phyloP scores from a whole-genome alignment of 805 yeast genomes.

The Phaffomyces thermotolerans region DNA sequence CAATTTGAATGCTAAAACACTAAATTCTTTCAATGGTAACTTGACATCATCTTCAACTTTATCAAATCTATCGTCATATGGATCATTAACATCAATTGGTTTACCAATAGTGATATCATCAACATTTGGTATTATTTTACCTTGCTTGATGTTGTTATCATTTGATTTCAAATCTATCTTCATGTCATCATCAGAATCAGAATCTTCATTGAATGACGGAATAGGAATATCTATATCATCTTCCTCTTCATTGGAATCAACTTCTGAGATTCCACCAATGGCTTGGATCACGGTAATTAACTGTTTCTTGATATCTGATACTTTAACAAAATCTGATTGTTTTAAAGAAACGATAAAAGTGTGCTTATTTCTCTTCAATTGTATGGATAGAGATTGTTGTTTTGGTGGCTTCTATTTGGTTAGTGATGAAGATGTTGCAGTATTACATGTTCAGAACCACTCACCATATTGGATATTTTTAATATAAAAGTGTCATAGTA shows the following conservation, averaged over 20 bases:
- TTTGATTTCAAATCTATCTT: background rate
- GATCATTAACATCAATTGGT: slow-evolving; percentile 15
- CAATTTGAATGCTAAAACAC: slow-evolving; percentile 16
- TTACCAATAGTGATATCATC: slow-evolving; percentile 14
- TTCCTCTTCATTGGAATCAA: slow-evolving; percentile 7
- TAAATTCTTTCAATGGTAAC: slow-evolving; percentile 10
- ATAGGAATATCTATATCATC: slow-evolving; percentile 31
- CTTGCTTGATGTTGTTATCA: background rate
- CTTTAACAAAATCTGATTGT: slow-evolving; percentile 11
- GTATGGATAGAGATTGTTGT: slow-evolving; percentile 6
- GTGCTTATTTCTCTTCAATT: slow-evolving; percentile 30
- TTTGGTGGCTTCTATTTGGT: slow-evolving; percentile 2
- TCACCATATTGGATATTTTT: slow-evolving; percentile 7
- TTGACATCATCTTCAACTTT: slow-evolving; percentile 10
- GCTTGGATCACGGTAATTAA: slow-evolving; percentile 34
- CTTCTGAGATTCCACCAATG: slow-evolving; percentile 37
- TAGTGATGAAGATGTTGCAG: background rate
- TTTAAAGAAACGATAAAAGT: slow-evolving; percentile 25
- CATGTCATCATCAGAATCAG: slow-evolving; percentile 24
- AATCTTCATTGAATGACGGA: slow-evolving; percentile 28
- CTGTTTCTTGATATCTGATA: slow-evolving; percentile 21
- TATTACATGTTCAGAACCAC: background rate
- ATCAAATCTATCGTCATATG: slow-evolving; percentile 16
- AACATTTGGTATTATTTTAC: slow-evolving; percentile 8
- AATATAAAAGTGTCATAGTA: too few species aligned